phyloP scores from a whole-genome alignment of 108 stramenopile genomes.

The Cylindrotheca fusiformis region DNA sequence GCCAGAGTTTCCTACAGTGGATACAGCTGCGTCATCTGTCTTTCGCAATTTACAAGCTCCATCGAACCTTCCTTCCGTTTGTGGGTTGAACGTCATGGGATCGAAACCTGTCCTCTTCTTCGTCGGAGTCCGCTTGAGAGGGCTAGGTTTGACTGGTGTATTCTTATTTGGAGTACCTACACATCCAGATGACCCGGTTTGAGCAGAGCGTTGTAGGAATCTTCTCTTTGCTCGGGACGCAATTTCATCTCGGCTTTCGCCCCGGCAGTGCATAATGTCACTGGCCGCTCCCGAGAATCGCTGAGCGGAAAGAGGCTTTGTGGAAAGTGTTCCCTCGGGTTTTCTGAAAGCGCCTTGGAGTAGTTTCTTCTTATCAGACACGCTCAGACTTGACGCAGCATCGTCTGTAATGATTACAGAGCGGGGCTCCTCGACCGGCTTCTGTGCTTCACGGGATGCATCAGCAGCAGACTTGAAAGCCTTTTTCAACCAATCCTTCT shows the following conservation, averaged over 20 bases:
- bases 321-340: conserved; percentile 4
- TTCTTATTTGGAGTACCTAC: conserved; percentile 11
- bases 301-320: too few relatives aligned
- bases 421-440: conserved; percentile 1
- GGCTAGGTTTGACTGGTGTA: too few relatives aligned
- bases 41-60: background rate
- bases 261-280: conserved; percentile 30
- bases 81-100: background rate
- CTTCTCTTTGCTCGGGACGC: conserved; percentile 30
- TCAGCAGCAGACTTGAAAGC: conserved; percentile 46
- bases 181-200: too few relatives aligned
- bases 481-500: conserved; percentile 69
- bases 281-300: conserved; percentile 18
- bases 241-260: conserved; percentile 27
- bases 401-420: conserved; percentile 27
- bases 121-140: background rate
- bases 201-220: conserved; percentile 27
- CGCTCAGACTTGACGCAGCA: conserved; percentile 38
- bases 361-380: conserved; percentile 71
- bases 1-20: background rate
- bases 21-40: conserved; percentile 11
- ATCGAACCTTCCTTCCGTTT: conserved; percentile 5
- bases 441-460: background rate
- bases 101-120: background rate
- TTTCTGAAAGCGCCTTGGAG: conserved; percentile 65